Evolutionary conservation across 1,139 yeast species (phyloP).

Genomic region (Geotrichum restrictum): DNA sequence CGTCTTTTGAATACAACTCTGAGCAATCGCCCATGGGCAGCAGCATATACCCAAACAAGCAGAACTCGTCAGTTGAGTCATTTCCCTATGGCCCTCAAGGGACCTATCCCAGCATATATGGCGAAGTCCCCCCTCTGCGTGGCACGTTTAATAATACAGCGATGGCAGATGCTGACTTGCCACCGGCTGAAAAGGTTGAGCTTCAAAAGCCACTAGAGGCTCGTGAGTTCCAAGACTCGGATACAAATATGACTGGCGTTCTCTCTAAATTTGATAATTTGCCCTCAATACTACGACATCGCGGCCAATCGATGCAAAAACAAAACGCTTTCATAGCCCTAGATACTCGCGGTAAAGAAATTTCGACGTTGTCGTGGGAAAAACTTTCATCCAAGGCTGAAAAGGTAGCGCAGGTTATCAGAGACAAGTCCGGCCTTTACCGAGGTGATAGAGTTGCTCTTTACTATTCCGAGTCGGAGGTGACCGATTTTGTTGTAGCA

Average conservation of each 20-base stretch:
- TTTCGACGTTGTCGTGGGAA: slow-evolving; percentile 79
- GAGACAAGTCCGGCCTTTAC: slow-evolving; percentile 67
- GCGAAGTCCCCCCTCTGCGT: slow-evolving; percentile 16
- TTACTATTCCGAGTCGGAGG: slow-evolving; percentile 78
- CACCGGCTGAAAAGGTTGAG: slow-evolving; percentile 23
- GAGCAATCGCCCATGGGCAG: slow-evolving; percentile 6
- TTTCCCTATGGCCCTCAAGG: slow-evolving; percentile 7
- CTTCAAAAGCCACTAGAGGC: slow-evolving; percentile 43
- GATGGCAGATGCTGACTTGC: neutral
- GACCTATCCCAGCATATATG: slow-evolving; percentile 6
- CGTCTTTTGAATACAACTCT: slow-evolving; percentile 4
- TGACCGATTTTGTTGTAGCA: slow-evolving; percentile 80
- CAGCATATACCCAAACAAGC: neutral
- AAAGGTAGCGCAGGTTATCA: slow-evolving; percentile 81
- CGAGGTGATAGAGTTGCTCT: slow-evolving; percentile 81
- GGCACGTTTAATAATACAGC: neutral
- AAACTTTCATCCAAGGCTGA: slow-evolving; percentile 78
- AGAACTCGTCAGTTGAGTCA: slow-evolving; percentile 9
- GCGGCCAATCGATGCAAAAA: slow-evolving; percentile 62
- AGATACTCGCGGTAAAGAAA: slow-evolving; percentile 79
- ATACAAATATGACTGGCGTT: slow-evolving; percentile 34
- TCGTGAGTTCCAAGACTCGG: slow-evolving; percentile 41
- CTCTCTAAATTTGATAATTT: slow-evolving; percentile 52
- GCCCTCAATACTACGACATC: slow-evolving; percentile 64
- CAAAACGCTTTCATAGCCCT: slow-evolving; percentile 71